Evolutionary conservation across 306 rosid species (phyloP), one percentile per base, ranked within the genome.

Genomic region (Myrica gale): DNA sequence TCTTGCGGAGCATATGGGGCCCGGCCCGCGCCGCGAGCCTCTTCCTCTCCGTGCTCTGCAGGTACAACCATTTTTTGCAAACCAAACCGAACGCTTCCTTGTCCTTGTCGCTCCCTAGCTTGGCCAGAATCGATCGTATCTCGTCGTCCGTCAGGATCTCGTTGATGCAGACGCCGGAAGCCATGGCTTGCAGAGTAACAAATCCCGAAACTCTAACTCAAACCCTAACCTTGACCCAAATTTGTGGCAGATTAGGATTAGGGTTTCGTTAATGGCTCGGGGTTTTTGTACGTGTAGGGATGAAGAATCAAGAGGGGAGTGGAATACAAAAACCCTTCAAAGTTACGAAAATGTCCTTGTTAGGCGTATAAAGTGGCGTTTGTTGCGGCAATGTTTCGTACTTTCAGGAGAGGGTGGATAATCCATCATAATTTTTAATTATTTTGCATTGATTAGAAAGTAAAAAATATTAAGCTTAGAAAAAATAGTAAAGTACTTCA

Each of bases 11-110:
- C 97, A 95, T 85, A 74, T 81, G 99, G 23, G 91, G 89, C 1
- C 97, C 99, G 3, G 99, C 99, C 43, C 99, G 97, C 32, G 91
- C 96, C 15, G 91, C 81, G 9, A 95, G 97, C 83, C 76, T 92
- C 96, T 82, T 92, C 96, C 97, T 85, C 78, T 89, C 97, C 2
- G 88, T 86, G 84, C 99, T 95, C 91, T 92, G 97, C 80, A 95
- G 78, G 12, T 76, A 90, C 17, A 92, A 90, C 99, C 99, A 95
- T 77, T 95, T 82, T 77, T 90, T 95, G 77, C 99, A 92, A 0
- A 90, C 97, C 77, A 95, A 65, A 0, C 99, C 99, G 76, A 95
- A 95, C 5, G 73, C 81, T 57, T 95, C 97, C 84, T 87, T 95
- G 80, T 92, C 97, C 82, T 81, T 81, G 5, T 95, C 93, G 75